A percentile compares a stretch with the other conserved stretches of the same genome.
Evolutionary conservation across 768 basidiomycete genomes (phyloP).

Genomic region (Suillus ampliporus): DNA sequence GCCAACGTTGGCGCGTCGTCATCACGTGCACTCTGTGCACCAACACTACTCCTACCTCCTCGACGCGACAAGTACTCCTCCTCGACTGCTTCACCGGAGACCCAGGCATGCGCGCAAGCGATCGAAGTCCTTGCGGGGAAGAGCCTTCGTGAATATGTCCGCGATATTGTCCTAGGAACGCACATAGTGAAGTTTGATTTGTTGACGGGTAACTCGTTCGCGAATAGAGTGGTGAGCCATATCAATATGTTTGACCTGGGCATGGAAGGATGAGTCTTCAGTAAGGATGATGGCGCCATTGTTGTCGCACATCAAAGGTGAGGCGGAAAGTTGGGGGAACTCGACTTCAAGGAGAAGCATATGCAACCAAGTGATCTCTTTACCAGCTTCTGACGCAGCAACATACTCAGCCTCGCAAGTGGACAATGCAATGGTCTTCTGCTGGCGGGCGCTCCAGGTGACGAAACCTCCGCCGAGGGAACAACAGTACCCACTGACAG

Average conservation of each 20-base stretch:
- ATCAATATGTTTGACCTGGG: too few species aligned
- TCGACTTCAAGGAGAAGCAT: slow-evolving; percentile 24
- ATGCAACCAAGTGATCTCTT: slow-evolving; percentile 44
- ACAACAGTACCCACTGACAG: slow-evolving; percentile 29
- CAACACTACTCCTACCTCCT: slow-evolving; percentile 11
- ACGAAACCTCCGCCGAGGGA: slow-evolving; percentile 21
- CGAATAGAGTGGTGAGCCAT: slow-evolving; percentile 44
- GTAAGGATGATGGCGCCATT: too few species aligned
- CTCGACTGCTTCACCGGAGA: slow-evolving; percentile 19
- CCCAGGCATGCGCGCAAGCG: slow-evolving; percentile 23
- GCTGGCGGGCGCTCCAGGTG: background rate
- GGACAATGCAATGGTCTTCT: slow-evolving; percentile 28
- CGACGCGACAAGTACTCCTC: slow-evolving; percentile 18
- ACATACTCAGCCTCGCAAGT: slow-evolving; percentile 53
- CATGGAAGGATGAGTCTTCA: too few species aligned
- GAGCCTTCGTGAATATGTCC: slow-evolving; percentile 48
- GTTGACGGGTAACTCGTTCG: slow-evolving; percentile 34
- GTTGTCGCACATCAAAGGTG: too few species aligned
- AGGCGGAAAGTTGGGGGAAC: slow-evolving; percentile 5
- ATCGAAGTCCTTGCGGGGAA: slow-evolving; percentile 23
- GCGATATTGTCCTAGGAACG: slow-evolving; percentile 41
- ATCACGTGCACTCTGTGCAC: too few species aligned
- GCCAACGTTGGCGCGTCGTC: too few species aligned
- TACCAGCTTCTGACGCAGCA: slow-evolving; percentile 37
- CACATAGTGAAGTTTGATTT: slow-evolving; percentile 37